Evolutionary conservation across 140 eudicot species (phyloP).

Genomic region (Cichorium intybus): DNA sequence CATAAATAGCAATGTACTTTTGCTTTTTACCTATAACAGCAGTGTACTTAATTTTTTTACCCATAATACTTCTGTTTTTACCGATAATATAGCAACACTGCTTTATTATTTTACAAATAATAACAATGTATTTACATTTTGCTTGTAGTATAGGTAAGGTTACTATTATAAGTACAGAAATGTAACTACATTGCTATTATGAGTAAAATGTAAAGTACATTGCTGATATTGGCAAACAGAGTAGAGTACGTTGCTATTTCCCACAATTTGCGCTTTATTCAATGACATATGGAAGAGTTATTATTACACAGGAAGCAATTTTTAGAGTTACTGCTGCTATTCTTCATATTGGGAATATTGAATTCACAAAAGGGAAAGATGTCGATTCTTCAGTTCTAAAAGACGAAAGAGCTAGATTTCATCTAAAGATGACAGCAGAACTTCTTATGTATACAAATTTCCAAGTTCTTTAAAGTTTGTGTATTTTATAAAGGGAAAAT

Average conservation of each 20-base stretch:
- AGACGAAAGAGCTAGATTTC: constrained; percentile 86
- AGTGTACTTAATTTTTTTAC: too few relatives aligned
- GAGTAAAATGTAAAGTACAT: neutral
- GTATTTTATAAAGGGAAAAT: neutral
- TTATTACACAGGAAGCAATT: constrained; percentile 78
- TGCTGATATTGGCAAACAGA: too few relatives aligned
- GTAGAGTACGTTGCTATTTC: neutral
- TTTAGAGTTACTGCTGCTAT: constrained; percentile 97
- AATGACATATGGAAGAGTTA: neutral
- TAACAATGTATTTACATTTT: too few relatives aligned
- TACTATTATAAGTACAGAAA: neutral
- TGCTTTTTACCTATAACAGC: too few relatives aligned
- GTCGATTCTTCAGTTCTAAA: constrained; percentile 81
- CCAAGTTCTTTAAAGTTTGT: constrained; percentile 4
- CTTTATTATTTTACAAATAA: too few relatives aligned
- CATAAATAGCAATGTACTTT: neutral
- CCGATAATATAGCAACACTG: too few relatives aligned
- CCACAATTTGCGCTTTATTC: neutral
- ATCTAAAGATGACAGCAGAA: constrained; percentile 80
- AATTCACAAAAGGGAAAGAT: constrained; percentile 88
- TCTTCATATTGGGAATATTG: constrained; percentile 98
- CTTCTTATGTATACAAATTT: constrained; percentile 67
- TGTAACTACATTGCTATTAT: neutral
- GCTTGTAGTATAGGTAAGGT: too few relatives aligned
- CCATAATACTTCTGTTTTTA: too few relatives aligned